Conservation (phyloP, 805 yeast genomes). For the Barnettozyma siamensis region DNA sequence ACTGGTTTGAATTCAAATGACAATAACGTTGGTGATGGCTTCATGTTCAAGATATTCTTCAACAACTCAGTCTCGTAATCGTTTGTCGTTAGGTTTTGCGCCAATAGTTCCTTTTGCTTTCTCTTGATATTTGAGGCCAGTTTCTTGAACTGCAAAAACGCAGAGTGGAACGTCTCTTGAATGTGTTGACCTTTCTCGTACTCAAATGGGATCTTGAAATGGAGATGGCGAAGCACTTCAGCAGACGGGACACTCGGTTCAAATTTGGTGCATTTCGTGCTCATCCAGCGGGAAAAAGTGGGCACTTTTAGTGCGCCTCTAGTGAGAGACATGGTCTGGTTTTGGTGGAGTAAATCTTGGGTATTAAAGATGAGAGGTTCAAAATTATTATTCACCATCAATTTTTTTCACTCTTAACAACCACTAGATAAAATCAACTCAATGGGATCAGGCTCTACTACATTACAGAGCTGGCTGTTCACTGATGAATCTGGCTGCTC, state of each 20-base stretch:
- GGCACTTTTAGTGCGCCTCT: background rate
- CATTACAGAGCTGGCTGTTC: conserved; percentile 8
- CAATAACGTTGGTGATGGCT: conserved; percentile 62
- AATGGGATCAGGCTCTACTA: background rate
- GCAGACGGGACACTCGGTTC: conserved; percentile 31
- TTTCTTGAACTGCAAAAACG: conserved; percentile 51
- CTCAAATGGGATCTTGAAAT: conserved; percentile 32
- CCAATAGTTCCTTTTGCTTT: conserved; percentile 33
- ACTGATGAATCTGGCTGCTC: background rate
- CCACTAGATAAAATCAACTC: too few species aligned
- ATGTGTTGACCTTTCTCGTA: conserved; percentile 47
- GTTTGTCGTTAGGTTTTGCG: conserved; percentile 36
- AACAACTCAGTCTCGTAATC: conserved; percentile 43
- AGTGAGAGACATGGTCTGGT: background rate
- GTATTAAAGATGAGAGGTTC: too few species aligned
- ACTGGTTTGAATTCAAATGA: conserved; percentile 84
- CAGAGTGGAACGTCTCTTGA: conserved; percentile 51
- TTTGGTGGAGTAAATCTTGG: too few species aligned
- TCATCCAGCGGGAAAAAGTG: background rate
- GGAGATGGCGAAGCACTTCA: conserved; percentile 36
- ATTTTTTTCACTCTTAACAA: too few species aligned
- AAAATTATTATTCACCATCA: too few species aligned
- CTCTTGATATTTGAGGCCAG: conserved; percentile 42
- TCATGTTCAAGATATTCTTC: conserved; percentile 37
- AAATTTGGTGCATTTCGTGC: conserved; percentile 19